Percentiles rank a stretch among this genome's conserved stretches.
Conservation (phyloP, 352 stramenopile genomes). For the Phytophthora hybrid region DNA sequence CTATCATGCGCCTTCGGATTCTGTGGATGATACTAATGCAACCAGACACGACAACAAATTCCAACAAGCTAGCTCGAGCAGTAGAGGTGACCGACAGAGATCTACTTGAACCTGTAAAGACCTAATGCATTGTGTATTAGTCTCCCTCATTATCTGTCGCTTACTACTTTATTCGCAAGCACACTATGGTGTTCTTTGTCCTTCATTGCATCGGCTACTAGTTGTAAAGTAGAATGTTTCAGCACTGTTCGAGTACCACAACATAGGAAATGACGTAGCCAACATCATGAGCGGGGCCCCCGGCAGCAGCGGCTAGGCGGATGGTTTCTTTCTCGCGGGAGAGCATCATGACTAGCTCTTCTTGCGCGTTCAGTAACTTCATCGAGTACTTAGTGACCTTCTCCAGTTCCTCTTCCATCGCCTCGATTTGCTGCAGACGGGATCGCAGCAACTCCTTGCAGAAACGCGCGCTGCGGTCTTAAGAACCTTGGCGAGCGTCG, state of each 20-base stretch:
- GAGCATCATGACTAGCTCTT: neutral
- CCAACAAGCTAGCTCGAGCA: too few species aligned
- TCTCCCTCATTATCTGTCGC: too few species aligned
- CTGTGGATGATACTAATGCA: too few species aligned
- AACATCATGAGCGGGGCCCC: neutral
- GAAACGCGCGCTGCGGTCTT: neutral
- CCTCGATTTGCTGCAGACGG: neutral
- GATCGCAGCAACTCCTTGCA: neutral
- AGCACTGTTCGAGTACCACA: neutral
- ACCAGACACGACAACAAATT: too few species aligned
- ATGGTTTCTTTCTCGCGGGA: neutral
- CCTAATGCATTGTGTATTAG: too few species aligned
- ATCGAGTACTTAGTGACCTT: neutral
- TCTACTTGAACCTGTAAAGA: too few species aligned
- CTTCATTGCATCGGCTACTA: too few species aligned
- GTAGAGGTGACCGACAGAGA: too few species aligned
- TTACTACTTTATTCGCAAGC: too few species aligned
- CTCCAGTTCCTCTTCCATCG: neutral
- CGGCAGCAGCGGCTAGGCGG: neutral
- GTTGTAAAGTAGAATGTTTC: neutral
- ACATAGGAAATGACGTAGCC: neutral
- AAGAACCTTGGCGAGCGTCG: neutral
- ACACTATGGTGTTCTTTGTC: too few species aligned
- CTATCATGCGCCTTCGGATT: too few species aligned
- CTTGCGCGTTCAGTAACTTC: neutral